Conservation (phyloP, 1,139 yeast genomes). For the Petasospora fabianii region DNA sequence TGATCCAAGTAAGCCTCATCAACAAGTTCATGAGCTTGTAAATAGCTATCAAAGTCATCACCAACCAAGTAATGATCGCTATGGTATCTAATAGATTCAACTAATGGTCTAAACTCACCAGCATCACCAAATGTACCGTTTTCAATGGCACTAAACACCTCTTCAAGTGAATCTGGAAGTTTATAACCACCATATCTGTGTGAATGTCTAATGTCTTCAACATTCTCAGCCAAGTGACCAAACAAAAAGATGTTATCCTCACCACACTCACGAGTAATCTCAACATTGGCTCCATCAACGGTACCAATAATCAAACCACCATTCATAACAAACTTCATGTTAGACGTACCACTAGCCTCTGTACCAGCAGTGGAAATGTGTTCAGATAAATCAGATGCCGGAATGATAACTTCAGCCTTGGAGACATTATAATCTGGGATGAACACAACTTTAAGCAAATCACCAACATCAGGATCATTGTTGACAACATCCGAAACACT, state of each 20-base stretch:
- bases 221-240: constrained; percentile 87
- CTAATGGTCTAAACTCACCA: constrained; percentile 61
- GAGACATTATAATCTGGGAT: constrained; percentile 92
- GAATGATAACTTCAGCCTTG: constrained; percentile 86
- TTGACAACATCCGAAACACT: constrained; percentile 79
- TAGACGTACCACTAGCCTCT: constrained; percentile 94
- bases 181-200: constrained; percentile 56
- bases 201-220: constrained; percentile 76
- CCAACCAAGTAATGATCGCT: constrained; percentile 86
- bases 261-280: constrained; percentile 89
- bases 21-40: constrained; percentile 74
- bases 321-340: constrained; percentile 91
- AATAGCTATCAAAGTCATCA: constrained; percentile 84
- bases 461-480: constrained; percentile 69
- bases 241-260: constrained; percentile 90
- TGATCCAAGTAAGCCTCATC: constrained; percentile 69
- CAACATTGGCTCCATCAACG: constrained; percentile 96
- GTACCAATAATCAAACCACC: constrained; percentile 95
- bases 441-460: constrained; percentile 78
- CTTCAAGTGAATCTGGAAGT: constrained; percentile 49
- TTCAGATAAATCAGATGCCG: constrained; percentile 88
- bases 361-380: constrained; percentile 99
- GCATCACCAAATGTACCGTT: constrained; percentile 69
- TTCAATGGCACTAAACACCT: constrained; percentile 69
- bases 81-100: constrained; percentile 64